Conservation (phyloP, 2,329 filamentous ascomycete species). For the Colletotrichum salicis region DNA sequence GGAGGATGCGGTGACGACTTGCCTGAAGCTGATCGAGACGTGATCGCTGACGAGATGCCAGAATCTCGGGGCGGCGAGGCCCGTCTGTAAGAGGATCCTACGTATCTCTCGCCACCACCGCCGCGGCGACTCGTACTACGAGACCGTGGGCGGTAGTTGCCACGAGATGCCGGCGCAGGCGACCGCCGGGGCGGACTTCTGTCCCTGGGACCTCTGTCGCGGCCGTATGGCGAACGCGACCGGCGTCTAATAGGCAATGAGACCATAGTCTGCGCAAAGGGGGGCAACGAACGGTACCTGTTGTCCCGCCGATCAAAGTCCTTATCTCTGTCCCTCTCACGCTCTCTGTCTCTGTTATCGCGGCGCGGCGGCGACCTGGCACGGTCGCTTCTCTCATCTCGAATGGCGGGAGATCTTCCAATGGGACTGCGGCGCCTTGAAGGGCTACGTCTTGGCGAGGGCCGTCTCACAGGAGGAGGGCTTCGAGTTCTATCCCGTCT, state of each 20-base stretch:
- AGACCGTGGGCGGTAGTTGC: slow-evolving; percentile 64
- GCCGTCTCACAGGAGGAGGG: slow-evolving; percentile 46
- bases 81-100: slow-evolving; percentile 54
- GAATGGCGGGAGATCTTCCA: slow-evolving; percentile 44
- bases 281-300: slow-evolving; percentile 44
- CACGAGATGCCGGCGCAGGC: slow-evolving; percentile 51
- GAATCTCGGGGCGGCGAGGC: slow-evolving; percentile 61
- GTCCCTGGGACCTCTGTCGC: slow-evolving; percentile 55
- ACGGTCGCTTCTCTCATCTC: slow-evolving; percentile 51
- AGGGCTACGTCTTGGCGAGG: slow-evolving; percentile 49
- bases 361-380: slow-evolving; percentile 39
- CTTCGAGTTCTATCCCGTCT: slow-evolving; percentile 42
- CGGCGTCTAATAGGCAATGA: slow-evolving; percentile 52
- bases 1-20: slow-evolving; percentile 64
- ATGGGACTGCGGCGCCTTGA: slow-evolving; percentile 44
- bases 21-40: slow-evolving; percentile 61
- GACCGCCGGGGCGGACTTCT: slow-evolving; percentile 51
- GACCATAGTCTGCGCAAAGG: slow-evolving; percentile 26
- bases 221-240: slow-evolving; percentile 64
- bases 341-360: slow-evolving; percentile 37
- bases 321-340: slow-evolving; percentile 40
- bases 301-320: slow-evolving; percentile 54
- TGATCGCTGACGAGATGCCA: slow-evolving; percentile 60
- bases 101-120: slow-evolving; percentile 46
- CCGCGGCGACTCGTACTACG: slow-evolving; percentile 62